Evolutionary conservation across 768 basidiomycete species (phyloP).

Genomic region (Coprinopsis sp.): DNA sequence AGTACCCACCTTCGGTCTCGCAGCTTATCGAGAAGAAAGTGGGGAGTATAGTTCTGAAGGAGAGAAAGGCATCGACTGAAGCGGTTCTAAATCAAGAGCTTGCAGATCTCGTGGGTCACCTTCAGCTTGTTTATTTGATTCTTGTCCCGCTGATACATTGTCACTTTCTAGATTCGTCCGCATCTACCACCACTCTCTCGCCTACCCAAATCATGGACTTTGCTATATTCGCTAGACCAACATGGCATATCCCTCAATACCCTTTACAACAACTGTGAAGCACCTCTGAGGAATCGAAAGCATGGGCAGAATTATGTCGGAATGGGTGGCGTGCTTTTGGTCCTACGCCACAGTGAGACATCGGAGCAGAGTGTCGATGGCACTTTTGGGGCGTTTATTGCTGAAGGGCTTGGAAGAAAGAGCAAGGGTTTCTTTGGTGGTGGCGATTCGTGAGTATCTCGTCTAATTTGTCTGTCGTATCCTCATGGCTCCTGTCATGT

Average conservation of each 20-base stretch:
- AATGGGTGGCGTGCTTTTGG: slow-evolving; percentile 48
- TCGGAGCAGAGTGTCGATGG: slow-evolving; percentile 56
- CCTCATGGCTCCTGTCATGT: too few relatives aligned
- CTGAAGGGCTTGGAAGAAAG: slow-evolving; percentile 60
- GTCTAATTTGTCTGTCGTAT: too few relatives aligned
- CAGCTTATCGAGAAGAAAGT: slow-evolving; percentile 48
- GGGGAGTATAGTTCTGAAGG: slow-evolving; percentile 46
- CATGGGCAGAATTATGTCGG: slow-evolving; percentile 22
- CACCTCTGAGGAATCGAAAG: slow-evolving; percentile 27
- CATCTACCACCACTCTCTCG: slow-evolving; percentile 71
- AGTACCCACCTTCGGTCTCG: too few relatives aligned
- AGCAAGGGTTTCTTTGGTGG: slow-evolving; percentile 79
- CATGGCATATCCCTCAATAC: slow-evolving; percentile 92
- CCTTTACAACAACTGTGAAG: slow-evolving; percentile 65
- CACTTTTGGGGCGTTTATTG: slow-evolving; percentile 81
- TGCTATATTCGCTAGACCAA: slow-evolving; percentile 89
- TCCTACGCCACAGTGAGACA: slow-evolving; percentile 56
- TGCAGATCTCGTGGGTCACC: slow-evolving; percentile 53
- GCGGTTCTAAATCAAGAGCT: slow-evolving; percentile 48
- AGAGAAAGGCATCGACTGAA: slow-evolving; percentile 51
- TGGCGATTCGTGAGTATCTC: slow-evolving; percentile 71
- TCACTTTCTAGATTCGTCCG: slow-evolving; percentile 59
- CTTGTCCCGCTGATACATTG: background rate
- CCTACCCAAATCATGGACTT: slow-evolving; percentile 66
- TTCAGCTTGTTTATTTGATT: slow-evolving; percentile 5